Conservation (phyloP, 2,329 filamentous ascomycete species). For the Penicillium fuscoglaucum region DNA sequence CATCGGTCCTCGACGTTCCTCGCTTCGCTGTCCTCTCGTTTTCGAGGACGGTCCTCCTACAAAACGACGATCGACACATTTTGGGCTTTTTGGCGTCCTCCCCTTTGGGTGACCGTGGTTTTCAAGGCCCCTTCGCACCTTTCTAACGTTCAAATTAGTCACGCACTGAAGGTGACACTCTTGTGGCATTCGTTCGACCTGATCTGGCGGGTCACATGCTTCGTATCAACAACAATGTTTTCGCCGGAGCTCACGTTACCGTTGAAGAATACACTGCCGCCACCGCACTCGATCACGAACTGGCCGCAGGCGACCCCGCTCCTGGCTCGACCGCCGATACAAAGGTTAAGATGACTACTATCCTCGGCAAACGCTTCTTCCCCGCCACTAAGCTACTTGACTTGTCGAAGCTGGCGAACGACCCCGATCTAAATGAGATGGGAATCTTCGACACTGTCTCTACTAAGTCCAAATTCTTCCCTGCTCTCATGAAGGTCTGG, state of each 20-base stretch:
- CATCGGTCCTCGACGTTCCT: slow-evolving; percentile 38
- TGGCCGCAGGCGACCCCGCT: slow-evolving; percentile 32
- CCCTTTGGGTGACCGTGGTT: slow-evolving; percentile 41
- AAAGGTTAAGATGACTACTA: slow-evolving; percentile 67
- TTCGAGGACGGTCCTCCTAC: slow-evolving; percentile 43
- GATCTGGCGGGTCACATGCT: slow-evolving; percentile 65
- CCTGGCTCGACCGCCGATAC: slow-evolving; percentile 58
- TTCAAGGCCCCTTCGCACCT: slow-evolving; percentile 52
- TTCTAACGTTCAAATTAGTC: slow-evolving; percentile 70
- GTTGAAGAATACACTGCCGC: slow-evolving; percentile 51
- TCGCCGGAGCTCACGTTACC: slow-evolving; percentile 63
- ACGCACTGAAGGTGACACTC: slow-evolving; percentile 65
- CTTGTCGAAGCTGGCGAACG: slow-evolving; percentile 73
- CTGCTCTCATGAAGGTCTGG: slow-evolving; percentile 84
- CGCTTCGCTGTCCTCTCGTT: slow-evolving; percentile 42
- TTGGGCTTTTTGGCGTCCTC: slow-evolving; percentile 33
- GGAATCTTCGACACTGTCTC: slow-evolving; percentile 73
- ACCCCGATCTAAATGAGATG: slow-evolving; percentile 69
- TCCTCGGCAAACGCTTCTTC: slow-evolving; percentile 75
- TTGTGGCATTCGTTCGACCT: slow-evolving; percentile 66
- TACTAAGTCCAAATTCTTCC: slow-evolving; percentile 83
- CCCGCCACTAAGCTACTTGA: slow-evolving; percentile 72
- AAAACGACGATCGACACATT: slow-evolving; percentile 45
- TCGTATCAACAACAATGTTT: slow-evolving; percentile 67
- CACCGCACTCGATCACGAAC: slow-evolving; percentile 23